phyloP scores from a whole-genome alignment of 129 eudicot species.

The Oenanthe sinensis region DNA sequence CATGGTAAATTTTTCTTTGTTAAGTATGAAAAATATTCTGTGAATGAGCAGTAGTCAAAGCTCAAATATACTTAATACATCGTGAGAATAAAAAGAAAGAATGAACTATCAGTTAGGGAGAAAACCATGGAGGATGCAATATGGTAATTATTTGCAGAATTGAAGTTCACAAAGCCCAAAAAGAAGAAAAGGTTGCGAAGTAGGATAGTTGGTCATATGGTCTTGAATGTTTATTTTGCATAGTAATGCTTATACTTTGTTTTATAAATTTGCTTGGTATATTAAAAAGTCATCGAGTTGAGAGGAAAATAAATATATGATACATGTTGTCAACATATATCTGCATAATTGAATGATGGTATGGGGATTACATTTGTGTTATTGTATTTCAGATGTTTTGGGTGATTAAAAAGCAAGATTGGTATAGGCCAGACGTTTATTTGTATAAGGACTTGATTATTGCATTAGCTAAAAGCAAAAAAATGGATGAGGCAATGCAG shows the following conservation, averaged over 20 bases:
- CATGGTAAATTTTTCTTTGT: neutral
- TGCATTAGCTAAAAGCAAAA: slow-evolving; percentile 61
- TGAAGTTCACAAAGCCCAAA: neutral
- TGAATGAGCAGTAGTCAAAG: neutral
- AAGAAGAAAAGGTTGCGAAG: neutral
- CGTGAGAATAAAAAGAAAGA: neutral
- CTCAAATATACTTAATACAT: neutral
- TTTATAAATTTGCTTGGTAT: neutral
- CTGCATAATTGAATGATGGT: neutral
- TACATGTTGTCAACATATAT: neutral
- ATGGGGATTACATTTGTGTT: neutral
- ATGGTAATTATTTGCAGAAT: neutral
- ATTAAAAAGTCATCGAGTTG: neutral
- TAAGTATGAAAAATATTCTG: neutral
- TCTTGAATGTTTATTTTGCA: neutral
- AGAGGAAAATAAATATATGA: neutral
- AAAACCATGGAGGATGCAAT: neutral
- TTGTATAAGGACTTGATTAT: slow-evolving; percentile 79
- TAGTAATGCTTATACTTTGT: neutral
- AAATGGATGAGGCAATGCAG: slow-evolving; percentile 83
- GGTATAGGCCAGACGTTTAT: slow-evolving; percentile 73
- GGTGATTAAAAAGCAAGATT: slow-evolving; percentile 80
- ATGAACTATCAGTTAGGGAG: neutral
- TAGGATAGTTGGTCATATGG: neutral
- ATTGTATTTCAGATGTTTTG: slow-evolving; percentile 59